phyloP scores from a whole-genome alignment of 1,284 basidiomycete species.

The Entoloma clypeatum region DNA sequence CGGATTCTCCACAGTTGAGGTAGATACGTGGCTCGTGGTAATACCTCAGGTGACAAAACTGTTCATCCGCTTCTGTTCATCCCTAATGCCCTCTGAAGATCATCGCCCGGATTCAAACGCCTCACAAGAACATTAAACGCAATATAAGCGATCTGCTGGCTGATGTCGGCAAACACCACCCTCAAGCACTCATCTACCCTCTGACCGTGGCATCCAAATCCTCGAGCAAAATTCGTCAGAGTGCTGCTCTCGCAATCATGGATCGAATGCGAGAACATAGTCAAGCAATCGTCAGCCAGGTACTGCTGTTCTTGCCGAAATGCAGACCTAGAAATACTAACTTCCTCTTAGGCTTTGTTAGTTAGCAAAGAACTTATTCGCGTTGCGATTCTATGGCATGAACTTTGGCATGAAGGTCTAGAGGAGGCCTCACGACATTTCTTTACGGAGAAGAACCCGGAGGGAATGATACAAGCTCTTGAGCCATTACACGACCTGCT shows the following conservation, averaged over 20 bases:
- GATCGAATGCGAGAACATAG: slow-evolving; percentile 94
- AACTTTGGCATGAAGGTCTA: slow-evolving; percentile 98
- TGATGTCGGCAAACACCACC: slow-evolving; percentile 95
- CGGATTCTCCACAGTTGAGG: slow-evolving; percentile 88
- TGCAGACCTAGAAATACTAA: slow-evolving; percentile 6
- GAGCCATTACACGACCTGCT: slow-evolving; percentile 94
- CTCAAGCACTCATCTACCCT: slow-evolving; percentile 96
- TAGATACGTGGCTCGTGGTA: slow-evolving; percentile 99
- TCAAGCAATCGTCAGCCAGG: slow-evolving; percentile 85
- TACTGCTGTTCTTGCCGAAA: slow-evolving; percentile 22
- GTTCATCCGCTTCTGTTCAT: not conserved
- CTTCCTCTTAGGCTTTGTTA: slow-evolving; percentile 64
- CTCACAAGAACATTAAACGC: slow-evolving; percentile 81
- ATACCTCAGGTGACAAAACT: slow-evolving; percentile 82
- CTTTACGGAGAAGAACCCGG: slow-evolving; percentile 98
- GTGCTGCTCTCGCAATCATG: slow-evolving; percentile 88
- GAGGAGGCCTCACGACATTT: slow-evolving; percentile 97
- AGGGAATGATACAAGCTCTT: slow-evolving; percentile 94
- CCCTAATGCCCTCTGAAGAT: slow-evolving; percentile 53
- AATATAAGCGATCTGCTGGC: slow-evolving; percentile 90
- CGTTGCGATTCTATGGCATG: slow-evolving; percentile 98
- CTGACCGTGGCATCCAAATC: slow-evolving; percentile 99
- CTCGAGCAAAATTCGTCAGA: slow-evolving; percentile 78
- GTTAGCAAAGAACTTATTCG: slow-evolving; percentile 96
- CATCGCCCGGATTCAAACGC: slow-evolving; percentile 97